These are phyloP conservation scores for Nicotiana obtusifolia DNA, from an alignment of 257 asterid species.

Conservation along the genomic window DNA sequence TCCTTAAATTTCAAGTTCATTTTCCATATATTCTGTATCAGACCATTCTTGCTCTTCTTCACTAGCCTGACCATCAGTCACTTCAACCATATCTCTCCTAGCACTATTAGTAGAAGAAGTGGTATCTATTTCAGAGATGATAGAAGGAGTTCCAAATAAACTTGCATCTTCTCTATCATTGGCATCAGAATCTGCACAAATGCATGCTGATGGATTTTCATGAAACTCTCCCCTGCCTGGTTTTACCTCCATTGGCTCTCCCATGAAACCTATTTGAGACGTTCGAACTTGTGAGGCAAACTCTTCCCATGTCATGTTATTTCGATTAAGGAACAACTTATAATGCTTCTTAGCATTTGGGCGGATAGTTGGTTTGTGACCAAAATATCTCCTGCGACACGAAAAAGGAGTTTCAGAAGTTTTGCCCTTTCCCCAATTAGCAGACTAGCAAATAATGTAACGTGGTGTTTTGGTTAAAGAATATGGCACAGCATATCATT, in stretches of 20 bases:
- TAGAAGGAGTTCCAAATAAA: not conserved
- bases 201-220: conserved; percentile 65
- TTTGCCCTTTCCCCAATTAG: not conserved
- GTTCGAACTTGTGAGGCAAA: conserved; percentile 43
- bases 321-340: conserved; percentile 31
- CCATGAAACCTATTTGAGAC: conserved; percentile 67
- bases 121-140: not conserved
- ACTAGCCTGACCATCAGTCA: conserved; percentile 27
- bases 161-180: not conserved
- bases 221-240: conserved; percentile 64
- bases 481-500: not conserved
- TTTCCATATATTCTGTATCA: conserved; percentile 39
- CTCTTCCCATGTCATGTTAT: conserved; percentile 57
- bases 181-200: conserved; percentile 39
- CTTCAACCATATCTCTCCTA: conserved; percentile 18
- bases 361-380: conserved; percentile 66
- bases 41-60: conserved; percentile 45
- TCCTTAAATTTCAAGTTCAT: conserved; percentile 16
- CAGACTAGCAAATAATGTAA: not conserved
- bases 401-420: not conserved
- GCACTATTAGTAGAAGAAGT: not conserved
- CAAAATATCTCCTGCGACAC: conserved; percentile 60
- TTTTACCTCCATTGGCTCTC: conserved; percentile 55
- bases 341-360: conserved; percentile 61
- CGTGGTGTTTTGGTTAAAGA: not conserved